Conservation (phyloP, 371 early-diverging fungal species). For the Mucor racemosus region DNA sequence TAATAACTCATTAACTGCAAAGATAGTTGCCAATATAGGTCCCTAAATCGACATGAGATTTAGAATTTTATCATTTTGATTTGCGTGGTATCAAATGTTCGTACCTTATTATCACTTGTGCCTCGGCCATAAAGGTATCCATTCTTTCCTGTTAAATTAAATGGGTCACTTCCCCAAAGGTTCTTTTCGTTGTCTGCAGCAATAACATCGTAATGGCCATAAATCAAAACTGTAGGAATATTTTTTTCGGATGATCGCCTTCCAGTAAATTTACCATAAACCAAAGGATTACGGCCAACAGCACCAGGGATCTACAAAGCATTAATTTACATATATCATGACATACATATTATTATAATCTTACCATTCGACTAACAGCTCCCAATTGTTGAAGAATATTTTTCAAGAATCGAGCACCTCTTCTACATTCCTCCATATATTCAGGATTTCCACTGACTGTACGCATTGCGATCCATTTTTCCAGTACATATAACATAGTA, state of each 20-base stretch:
- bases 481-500: slow-evolving; percentile 68
- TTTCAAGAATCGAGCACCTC: slow-evolving; percentile 37
- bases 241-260: slow-evolving; percentile 16
- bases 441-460: slow-evolving; percentile 72
- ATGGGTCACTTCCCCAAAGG: slow-evolving; percentile 60
- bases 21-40: slow-evolving; percentile 63
- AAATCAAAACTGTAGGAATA: slow-evolving; percentile 70
- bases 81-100: no score
- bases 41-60: not conserved
- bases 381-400: slow-evolving; percentile 78
- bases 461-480: slow-evolving; percentile 74
- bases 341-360: not conserved
- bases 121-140: slow-evolving; percentile 85
- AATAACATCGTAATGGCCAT: slow-evolving; percentile 89
- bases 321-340: not conserved
- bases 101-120: slow-evolving; percentile 77
- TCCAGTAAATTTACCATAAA: slow-evolving; percentile 74
- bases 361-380: slow-evolving; percentile 67
- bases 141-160: slow-evolving; percentile 60
- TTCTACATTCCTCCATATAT: slow-evolving; percentile 34
- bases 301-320: slow-evolving; percentile 62
- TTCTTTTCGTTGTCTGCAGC: slow-evolving; percentile 61
- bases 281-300: slow-evolving; percentile 75
- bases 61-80: no score
- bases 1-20: slow-evolving; percentile 76